phyloP scores from a whole-genome alignment of 129 eudicot species.

The Deinandra increscens region DNA sequence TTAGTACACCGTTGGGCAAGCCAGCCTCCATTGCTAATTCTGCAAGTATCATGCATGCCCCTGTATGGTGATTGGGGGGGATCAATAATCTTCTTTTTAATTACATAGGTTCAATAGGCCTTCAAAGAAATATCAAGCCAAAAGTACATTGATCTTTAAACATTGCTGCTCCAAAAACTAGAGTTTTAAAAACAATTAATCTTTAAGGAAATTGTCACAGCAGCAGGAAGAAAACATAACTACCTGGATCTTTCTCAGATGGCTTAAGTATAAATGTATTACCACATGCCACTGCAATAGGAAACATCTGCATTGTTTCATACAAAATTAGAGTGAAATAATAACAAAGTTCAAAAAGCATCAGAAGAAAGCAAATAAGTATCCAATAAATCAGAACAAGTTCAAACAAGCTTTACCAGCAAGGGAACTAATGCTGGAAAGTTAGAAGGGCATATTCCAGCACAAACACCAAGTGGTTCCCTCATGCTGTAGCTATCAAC shows the following conservation, averaged over 20 bases:
- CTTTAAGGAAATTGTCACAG: not conserved
- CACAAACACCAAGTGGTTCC: conserved; percentile 97
- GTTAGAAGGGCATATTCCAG: conserved; percentile 90
- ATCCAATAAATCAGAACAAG: conserved; percentile 4
- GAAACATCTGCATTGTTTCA: conserved; percentile 75
- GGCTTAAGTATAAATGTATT: conserved; percentile 74
- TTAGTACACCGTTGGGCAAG: conserved; percentile 88
- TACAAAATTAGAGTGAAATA: conserved; percentile 13
- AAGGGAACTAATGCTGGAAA: conserved; percentile 96
- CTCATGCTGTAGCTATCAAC: conserved; percentile 83
- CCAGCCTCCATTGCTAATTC: conserved; percentile 99
- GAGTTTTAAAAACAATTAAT: not conserved
- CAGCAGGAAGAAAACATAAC: conserved; percentile 17
- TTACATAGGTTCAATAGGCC: not conserved
- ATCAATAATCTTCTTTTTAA: not conserved
- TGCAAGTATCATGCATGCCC: conserved; percentile 89
- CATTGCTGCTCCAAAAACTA: conserved; percentile 9
- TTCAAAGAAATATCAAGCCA: not conserved
- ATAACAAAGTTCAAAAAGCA: conserved; percentile 7
- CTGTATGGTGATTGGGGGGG: conserved; percentile 32
- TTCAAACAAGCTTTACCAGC: conserved; percentile 47
- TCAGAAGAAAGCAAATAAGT: not conserved
- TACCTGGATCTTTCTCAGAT: conserved; percentile 84
- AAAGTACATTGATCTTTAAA: not conserved
- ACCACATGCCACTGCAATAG: conserved; percentile 87